These are phyloP conservation scores for Pseudozyma sp. DNA, from an alignment of 1,284 basidiomycete genomes.

Conservation along the genomic window DNA sequence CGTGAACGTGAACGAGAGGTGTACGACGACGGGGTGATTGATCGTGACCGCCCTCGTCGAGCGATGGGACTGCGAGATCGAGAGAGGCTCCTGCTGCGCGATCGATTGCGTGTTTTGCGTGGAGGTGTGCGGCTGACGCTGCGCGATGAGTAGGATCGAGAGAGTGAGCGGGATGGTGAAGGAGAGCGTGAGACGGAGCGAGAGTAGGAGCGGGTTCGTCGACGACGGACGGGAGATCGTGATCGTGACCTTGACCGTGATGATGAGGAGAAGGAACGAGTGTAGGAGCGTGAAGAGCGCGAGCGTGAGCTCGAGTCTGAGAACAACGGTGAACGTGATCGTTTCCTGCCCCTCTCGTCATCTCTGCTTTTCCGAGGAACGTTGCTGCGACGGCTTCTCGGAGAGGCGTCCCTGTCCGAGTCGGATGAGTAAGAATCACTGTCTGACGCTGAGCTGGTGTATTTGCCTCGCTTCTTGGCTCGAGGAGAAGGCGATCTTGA, in stretches of 20 bases:
- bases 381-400: conserved; percentile 3
- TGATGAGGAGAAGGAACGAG: conserved; percentile 13
- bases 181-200: conserved; percentile 10
- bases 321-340: conserved; percentile 9
- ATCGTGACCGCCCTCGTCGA: conserved; percentile 9
- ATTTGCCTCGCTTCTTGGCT: conserved; percentile 25
- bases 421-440: conserved; percentile 14
- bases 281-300: conserved; percentile 30
- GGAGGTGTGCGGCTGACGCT: conserved; percentile 4
- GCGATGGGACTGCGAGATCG: conserved; percentile 1
- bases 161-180: background rate
- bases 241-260: conserved; percentile 45
- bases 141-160: conserved; percentile 9
- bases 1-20: conserved; percentile 15
- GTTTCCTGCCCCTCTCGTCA: conserved; percentile 8
- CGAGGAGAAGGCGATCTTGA: conserved; percentile 22
- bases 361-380: conserved; percentile 2
- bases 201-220: conserved; percentile 2
- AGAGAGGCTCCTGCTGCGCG: conserved; percentile 8
- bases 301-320: conserved; percentile 16
- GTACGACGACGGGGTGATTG: conserved; percentile 11
- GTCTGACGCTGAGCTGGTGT: conserved; percentile 4
- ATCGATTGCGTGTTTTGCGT: conserved; percentile 3
- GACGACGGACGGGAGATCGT: conserved; percentile 14
- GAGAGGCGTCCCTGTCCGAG: conserved; percentile 6